Percentiles rank a stretch among this genome's conserved stretches.
phyloP scores from a whole-genome alignment of 345 rosid genomes.

The Lagerstroemia speciosa region DNA sequence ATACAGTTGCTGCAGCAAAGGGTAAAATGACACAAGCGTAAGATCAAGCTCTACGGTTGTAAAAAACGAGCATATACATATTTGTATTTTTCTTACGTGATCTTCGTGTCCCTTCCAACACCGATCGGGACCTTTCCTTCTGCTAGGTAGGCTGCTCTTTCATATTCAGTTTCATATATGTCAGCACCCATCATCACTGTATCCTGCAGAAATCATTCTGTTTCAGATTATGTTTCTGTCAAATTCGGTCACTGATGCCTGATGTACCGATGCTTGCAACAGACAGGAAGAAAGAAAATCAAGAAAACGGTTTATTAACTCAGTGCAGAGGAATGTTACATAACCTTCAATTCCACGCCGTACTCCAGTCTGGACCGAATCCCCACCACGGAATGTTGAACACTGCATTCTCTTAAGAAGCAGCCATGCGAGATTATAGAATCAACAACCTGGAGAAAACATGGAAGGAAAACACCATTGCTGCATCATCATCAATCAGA shows the following conservation, averaged over 20 bases:
- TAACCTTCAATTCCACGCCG: constrained; percentile 71
- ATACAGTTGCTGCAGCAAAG: constrained; percentile 57
- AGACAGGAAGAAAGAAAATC: not conserved
- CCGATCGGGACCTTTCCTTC: constrained; percentile 67
- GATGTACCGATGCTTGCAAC: not conserved
- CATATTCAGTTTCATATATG: constrained; percentile 64
- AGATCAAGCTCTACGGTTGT: not conserved
- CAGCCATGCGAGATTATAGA: constrained; percentile 80
- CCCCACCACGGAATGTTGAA: constrained; percentile 71
- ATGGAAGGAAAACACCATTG: not conserved
- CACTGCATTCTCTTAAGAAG: constrained; percentile 71
- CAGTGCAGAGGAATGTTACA: not conserved
- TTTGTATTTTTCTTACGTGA: constrained; percentile 29
- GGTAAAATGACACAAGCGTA: not conserved
- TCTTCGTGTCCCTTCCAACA: constrained; percentile 58
- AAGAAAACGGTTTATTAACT: too few species aligned
- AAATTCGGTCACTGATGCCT: not conserved
- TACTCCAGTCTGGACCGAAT: constrained; percentile 67
- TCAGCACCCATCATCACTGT: constrained; percentile 91
- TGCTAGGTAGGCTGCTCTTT: constrained; percentile 47
- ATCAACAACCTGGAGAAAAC: constrained; percentile 39
- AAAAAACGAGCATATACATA: not conserved
- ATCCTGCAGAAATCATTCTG: constrained; percentile 35
- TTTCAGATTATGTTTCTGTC: not conserved
- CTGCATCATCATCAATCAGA: not conserved